Evolutionary conservation across 345 rosid genomes (phyloP), one percentile per base, ranked within the genome.

Genomic region (Hibiscus trionum): DNA sequence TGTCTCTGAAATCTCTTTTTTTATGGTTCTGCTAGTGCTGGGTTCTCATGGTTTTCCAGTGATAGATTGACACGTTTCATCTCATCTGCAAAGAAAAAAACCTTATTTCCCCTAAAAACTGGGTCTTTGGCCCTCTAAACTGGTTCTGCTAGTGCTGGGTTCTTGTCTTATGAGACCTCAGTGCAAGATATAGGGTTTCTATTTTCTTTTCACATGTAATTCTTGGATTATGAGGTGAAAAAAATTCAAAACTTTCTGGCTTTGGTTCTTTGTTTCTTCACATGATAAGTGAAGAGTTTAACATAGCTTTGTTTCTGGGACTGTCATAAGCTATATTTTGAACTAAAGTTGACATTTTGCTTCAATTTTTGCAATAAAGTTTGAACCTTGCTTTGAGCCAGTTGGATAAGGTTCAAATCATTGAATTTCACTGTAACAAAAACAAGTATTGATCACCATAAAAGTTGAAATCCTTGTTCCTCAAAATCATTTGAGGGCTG

Each of bases 41-140:
- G 9, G n/a, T 64, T 71, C 14, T 59, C 70, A 61, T 61, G 74
- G 27, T 61, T 69, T 77, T 66, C 44, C 72, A 73, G 8, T 62
- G 60, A 24, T 11, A 53, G 44, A 72, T 72, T 55, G 74, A 75
- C 83, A 77, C 76, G 80, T 77, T 82, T 75, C 71, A 47, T 70
- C 60, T 79, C 67, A 59, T 72, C 61, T 10, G 53, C 12, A 4
- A 72, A 72, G 37, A 16, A 3, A 35, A n/a, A 15, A 61, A 33
- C 44, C 4, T 39, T 35, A 7, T 61, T 35, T 52, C 59, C 37
- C 57, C 46, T 39, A 35, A 17, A 44, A 26, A 8, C 58, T 27
- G 44, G 24, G 19, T 49, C 73, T 58, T 47, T 47, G 16, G 56
- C 17, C 44, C 11, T 16, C 26, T 17, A 16, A 33, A 8, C 16